Evolutionary conservation across 2,329 filamentous ascomycete species (phyloP).

Genomic region (Pseudocercospora fuligena): DNA sequence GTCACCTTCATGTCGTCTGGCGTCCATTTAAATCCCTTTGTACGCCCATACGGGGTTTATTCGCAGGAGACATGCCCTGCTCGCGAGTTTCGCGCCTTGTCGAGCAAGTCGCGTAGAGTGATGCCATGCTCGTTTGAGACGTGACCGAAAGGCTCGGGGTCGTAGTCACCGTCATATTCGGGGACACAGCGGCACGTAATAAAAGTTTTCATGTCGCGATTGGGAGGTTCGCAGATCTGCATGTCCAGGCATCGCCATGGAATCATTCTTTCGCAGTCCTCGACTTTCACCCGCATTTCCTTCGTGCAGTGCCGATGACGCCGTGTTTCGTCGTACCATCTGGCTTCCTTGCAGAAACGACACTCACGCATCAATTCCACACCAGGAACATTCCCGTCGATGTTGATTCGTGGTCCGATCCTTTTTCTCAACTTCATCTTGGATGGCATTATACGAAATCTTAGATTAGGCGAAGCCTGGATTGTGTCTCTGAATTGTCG

Average conservation of each 20-base stretch:
- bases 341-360: neutral
- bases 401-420: neutral
- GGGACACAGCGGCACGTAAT: neutral
- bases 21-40: no score
- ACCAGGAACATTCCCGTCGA: neutral
- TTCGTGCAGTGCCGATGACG: neutral
- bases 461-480: neutral
- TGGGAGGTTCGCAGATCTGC: neutral
- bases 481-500: neutral
- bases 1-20: neutral
- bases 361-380: neutral
- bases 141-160: neutral
- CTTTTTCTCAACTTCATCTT: neutral
- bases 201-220: neutral
- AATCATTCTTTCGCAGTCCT: neutral
- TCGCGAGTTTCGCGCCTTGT: neutral
- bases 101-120: neutral
- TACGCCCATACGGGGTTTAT: no score
- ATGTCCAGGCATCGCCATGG: neutral
- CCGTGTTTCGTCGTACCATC: neutral
- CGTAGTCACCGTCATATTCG: neutral
- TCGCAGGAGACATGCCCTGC: neutral
- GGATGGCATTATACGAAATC: neutral
- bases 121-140: neutral
- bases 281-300: neutral